These are phyloP conservation scores for Paramecium caudatum DNA, from an alignment of 73 alveolate genomes.

Conservation along the genomic window DNA sequence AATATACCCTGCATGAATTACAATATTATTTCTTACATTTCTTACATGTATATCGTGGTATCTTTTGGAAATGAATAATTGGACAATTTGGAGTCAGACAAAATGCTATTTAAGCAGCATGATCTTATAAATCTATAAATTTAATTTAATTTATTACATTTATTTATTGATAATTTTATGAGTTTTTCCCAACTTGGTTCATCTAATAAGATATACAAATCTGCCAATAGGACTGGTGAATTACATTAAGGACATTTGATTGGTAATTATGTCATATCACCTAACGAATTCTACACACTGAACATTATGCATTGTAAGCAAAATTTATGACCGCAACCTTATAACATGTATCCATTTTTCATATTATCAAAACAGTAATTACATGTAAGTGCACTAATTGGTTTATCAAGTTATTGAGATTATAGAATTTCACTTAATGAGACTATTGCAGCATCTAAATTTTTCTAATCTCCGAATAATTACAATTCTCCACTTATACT, in stretches of 20 bases:
- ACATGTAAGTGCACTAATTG: conserved; percentile 38
- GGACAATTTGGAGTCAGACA: conserved; percentile 62
- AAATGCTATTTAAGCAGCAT: conserved; percentile 1
- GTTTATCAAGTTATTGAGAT: conserved; percentile 2
- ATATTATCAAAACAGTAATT: conserved; percentile 37
- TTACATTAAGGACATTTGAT: conserved; percentile 71
- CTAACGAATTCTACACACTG: conserved; percentile 54
- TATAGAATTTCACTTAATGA: conserved; percentile 14
- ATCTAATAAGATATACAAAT: conserved; percentile 28
- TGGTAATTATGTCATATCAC: conserved; percentile 68
- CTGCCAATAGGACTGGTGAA: background rate
- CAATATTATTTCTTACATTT: conserved; percentile 41
- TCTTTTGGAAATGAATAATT: background rate
- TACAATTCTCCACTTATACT: conserved; percentile 39
- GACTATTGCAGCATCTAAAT: conserved; percentile 20
- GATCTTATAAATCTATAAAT: conserved; percentile 22
- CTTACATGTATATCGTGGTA: conserved; percentile 24
- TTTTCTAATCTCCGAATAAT: conserved; percentile 19
- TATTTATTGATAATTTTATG: background rate
- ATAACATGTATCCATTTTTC: conserved; percentile 61
- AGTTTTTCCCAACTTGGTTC: conserved; percentile 53
- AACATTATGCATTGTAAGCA: conserved; percentile 70
- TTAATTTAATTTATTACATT: conserved; percentile 2
- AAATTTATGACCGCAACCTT: conserved; percentile 77
- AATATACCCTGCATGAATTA: conserved; percentile 40